Evolutionary conservation across 179 eudicot genomes (phyloP).

Genomic region (Beta lomatogona): DNA sequence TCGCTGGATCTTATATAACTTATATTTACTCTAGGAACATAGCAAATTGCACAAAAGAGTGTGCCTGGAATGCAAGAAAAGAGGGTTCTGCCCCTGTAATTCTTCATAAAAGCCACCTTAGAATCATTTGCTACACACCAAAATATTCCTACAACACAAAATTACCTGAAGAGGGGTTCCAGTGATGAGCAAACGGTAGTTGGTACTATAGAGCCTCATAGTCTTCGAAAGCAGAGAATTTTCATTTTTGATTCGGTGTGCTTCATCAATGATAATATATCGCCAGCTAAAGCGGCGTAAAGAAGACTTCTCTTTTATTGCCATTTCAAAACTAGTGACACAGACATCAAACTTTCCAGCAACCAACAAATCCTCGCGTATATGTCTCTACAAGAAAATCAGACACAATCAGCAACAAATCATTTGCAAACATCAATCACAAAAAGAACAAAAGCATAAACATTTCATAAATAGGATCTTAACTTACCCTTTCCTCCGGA

Average conservation of each 20-base stretch:
- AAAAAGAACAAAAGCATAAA: too few relatives aligned
- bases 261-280: slow-evolving; percentile 97
- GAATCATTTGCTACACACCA: neutral
- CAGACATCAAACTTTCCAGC: slow-evolving; percentile 98
- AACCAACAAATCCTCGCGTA: slow-evolving; percentile 77
- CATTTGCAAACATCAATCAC: neutral
- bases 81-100: neutral
- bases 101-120: neutral
- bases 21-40: neutral
- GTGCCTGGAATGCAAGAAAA: neutral
- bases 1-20: neutral
- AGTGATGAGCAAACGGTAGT: slow-evolving; percentile 87
- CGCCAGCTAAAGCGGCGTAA: slow-evolving; percentile 98
- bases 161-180: slow-evolving; percentile 97
- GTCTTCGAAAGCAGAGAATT: slow-evolving; percentile 95
- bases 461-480: neutral
- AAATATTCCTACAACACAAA: neutral
- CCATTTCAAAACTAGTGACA: slow-evolving; percentile 99
- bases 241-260: slow-evolving; percentile 97
- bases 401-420: slow-evolving; percentile 1
- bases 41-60: neutral
- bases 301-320: slow-evolving; percentile 79
- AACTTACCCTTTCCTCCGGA: slow-evolving; percentile 87
- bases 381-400: slow-evolving; percentile 58
- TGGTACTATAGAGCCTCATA: slow-evolving; percentile 89